These are phyloP conservation scores for Kodamaea kaohsiungensis DNA, from an alignment of 805 yeast species.

Conservation along the genomic window DNA sequence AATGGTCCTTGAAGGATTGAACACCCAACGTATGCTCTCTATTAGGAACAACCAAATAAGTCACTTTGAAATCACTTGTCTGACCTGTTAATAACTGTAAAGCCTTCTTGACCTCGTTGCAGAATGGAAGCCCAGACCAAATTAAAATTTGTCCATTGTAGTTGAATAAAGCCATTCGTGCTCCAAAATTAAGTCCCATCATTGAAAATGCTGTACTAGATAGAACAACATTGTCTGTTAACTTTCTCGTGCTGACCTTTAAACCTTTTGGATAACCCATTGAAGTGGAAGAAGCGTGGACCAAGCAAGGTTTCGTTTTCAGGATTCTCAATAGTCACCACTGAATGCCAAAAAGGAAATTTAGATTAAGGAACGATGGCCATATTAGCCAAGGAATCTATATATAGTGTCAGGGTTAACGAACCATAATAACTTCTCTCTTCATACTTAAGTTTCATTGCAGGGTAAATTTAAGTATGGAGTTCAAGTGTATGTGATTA, in stretches of 20 bases:
- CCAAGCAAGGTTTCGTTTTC: not conserved
- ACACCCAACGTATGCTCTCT: conserved; percentile 15
- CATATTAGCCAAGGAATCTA: too few relatives aligned
- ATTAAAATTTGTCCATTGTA: conserved; percentile 16
- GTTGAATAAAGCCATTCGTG: conserved; percentile 42
- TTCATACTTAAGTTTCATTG: too few relatives aligned
- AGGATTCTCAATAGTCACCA: too few relatives aligned
- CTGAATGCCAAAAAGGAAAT: too few relatives aligned
- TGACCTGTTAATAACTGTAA: conserved; percentile 13
- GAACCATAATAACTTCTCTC: too few relatives aligned
- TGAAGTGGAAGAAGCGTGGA: not conserved
- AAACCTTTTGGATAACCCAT: conserved; percentile 39
- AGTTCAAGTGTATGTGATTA: too few relatives aligned
- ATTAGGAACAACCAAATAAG: conserved; percentile 17
- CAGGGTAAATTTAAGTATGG: too few relatives aligned
- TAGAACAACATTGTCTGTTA: conserved; percentile 37
- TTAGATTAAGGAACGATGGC: too few relatives aligned
- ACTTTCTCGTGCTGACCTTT: conserved; percentile 28
- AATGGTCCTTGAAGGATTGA: conserved; percentile 10
- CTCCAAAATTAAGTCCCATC: conserved; percentile 35
- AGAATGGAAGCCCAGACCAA: conserved; percentile 17
- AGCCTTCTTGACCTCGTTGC: conserved; percentile 13
- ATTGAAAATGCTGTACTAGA: conserved; percentile 32
- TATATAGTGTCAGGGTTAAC: too few relatives aligned
- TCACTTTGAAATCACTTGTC: conserved; percentile 9